phyloP scores from a whole-genome alignment of 148 eudicot genomes.

The Rhododendron simsii region DNA sequence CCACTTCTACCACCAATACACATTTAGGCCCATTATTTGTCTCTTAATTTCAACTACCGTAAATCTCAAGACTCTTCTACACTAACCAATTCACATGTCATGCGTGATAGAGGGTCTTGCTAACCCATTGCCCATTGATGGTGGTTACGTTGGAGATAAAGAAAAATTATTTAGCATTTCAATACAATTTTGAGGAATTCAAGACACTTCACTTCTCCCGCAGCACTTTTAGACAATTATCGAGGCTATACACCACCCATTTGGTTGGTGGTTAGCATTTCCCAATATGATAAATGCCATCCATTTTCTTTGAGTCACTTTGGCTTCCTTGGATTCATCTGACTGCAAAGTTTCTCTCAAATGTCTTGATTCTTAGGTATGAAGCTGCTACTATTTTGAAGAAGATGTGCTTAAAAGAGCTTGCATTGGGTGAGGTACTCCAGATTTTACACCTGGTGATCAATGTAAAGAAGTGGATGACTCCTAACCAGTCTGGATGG shows the following conservation, averaged over 20 bases:
- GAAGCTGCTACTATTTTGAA: constrained; percentile 79
- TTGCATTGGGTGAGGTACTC: constrained; percentile 62
- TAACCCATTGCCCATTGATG: neutral
- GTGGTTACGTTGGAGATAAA: neutral
- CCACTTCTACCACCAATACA: neutral
- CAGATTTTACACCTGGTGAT: constrained; percentile 63
- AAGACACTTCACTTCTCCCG: neutral
- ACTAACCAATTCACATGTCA: neutral
- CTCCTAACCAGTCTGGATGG: constrained; percentile 75
- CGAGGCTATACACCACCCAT: neutral
- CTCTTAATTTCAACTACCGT: neutral
- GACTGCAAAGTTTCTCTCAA: neutral
- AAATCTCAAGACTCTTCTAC: neutral
- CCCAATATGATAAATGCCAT: neutral
- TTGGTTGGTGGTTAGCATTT: neutral
- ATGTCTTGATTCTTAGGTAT: constrained; percentile 38
- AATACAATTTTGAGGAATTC: neutral
- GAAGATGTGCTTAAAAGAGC: constrained; percentile 56
- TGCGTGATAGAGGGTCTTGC: neutral
- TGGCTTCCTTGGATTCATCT: neutral
- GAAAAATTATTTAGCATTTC: neutral
- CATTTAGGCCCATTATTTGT: neutral
- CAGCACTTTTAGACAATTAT: neutral
- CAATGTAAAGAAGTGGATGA: constrained; percentile 60
- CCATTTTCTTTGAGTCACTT: neutral